phyloP scores from a whole-genome alignment of 768 basidiomycete species.

The Sistotremastrum suecicum region DNA sequence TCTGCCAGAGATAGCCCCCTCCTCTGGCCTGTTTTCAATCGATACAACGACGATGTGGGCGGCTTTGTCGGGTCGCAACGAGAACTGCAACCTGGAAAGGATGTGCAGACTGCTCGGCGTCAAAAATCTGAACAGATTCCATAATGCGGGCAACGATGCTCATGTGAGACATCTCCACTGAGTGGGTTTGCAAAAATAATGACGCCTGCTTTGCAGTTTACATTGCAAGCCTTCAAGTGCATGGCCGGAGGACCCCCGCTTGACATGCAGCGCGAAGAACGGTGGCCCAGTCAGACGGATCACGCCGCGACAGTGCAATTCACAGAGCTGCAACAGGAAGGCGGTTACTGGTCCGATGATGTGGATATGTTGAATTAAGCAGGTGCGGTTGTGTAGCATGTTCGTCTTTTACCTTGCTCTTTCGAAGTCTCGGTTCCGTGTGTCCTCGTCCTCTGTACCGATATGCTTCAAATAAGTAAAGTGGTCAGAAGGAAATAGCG shows the following conservation, averaged over 20 bases:
- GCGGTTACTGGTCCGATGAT: too few relatives aligned
- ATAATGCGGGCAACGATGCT: conserved; percentile 85
- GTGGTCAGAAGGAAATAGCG: too few relatives aligned
- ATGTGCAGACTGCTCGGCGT: conserved; percentile 51
- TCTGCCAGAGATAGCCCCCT: conserved; percentile 41
- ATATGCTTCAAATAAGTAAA: too few relatives aligned
- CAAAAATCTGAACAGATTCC: conserved; percentile 43
- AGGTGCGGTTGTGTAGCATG: too few relatives aligned
- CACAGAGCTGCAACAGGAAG: too few relatives aligned
- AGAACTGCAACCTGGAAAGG: conserved; percentile 45
- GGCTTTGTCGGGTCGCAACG: conserved; percentile 56
- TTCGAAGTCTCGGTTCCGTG: too few relatives aligned
- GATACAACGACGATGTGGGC: conserved; percentile 67
- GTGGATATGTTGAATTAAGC: too few relatives aligned
- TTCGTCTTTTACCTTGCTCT: too few relatives aligned
- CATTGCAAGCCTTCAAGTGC: conserved; percentile 43
- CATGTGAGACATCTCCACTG: conserved; percentile 36
- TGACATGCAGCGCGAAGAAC: conserved; percentile 61
- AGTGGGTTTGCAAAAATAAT: too few relatives aligned
- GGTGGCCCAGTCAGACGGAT: conserved; percentile 60
- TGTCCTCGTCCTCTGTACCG: too few relatives aligned
- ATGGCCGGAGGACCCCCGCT: conserved; percentile 67
- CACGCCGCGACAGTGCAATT: too few relatives aligned
- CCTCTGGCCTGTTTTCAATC: conserved; percentile 44
- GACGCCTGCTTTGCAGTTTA: conserved; percentile 40